These are phyloP conservation scores for Penicillium brevicompactum DNA, from an alignment of 2,329 filamentous ascomycete species.

Conservation along the genomic window DNA sequence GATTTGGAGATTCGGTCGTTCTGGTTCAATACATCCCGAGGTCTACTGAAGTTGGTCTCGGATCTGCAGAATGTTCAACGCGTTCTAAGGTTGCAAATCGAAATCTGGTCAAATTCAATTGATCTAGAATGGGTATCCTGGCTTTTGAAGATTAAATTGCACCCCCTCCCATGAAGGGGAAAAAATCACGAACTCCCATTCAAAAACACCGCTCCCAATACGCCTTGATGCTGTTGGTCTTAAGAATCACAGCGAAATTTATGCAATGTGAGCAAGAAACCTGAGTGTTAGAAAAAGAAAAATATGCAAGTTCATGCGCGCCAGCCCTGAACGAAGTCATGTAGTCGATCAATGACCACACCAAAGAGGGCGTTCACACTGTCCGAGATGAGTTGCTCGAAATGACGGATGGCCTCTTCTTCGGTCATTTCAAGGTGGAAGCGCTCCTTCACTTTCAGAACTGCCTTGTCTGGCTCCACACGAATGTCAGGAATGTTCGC, in stretches of 20 bases:
- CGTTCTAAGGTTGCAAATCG: background rate
- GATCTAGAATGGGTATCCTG: conserved; percentile 15
- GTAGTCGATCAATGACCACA: conserved; percentile 90
- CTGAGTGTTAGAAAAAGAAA: background rate
- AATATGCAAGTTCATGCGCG: conserved; percentile 58
- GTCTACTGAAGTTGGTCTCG: background rate
- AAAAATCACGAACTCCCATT: background rate
- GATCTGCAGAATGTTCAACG: background rate
- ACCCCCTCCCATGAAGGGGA: background rate
- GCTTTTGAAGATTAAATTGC: conserved; percentile 8
- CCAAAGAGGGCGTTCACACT: conserved; percentile 87
- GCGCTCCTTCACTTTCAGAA: conserved; percentile 90
- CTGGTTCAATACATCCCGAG: background rate
- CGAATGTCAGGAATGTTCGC: conserved; percentile 96
- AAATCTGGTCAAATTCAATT: background rate
- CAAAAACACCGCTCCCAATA: background rate
- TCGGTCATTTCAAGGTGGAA: conserved; percentile 91
- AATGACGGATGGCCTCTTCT: conserved; percentile 85
- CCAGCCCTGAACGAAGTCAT: conserved; percentile 91
- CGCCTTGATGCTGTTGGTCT: background rate
- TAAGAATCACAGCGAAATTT: background rate
- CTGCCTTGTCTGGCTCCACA: conserved; percentile 88
- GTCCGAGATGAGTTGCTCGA: conserved; percentile 88
- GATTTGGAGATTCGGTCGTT: background rate
- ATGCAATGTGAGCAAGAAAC: background rate